Conservation (phyloP, 1,284 basidiomycete genomes). For the Ceratobasidium sp. region DNA sequence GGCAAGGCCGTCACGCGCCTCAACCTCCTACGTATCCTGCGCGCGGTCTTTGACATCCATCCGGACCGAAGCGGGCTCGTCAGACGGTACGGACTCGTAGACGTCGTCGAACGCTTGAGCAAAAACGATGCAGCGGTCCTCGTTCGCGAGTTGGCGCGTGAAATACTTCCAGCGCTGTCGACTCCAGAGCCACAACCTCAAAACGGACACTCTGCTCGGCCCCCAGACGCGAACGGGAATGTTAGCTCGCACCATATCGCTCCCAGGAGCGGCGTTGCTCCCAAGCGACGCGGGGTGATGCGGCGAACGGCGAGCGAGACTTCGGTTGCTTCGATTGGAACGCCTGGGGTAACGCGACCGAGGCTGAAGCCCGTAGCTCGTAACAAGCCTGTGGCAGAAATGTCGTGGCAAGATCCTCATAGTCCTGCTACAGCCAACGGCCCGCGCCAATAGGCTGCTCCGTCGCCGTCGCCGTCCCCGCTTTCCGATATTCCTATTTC, state of each 20-base stretch:
- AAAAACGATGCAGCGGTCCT: slow-evolving; percentile 88
- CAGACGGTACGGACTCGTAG: slow-evolving; percentile 80
- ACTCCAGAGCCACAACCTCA: slow-evolving; percentile 17
- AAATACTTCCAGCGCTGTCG: slow-evolving; percentile 77
- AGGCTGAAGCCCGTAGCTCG: slow-evolving; percentile 36
- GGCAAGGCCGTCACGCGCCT: slow-evolving; percentile 89
- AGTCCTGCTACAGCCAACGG: slow-evolving; percentile 20
- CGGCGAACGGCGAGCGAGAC: slow-evolving; percentile 48
- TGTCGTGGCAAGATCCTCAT: slow-evolving; percentile 35
- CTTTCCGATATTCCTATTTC: background rate
- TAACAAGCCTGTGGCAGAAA: slow-evolving; percentile 26
- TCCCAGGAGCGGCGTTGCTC: slow-evolving; percentile 36
- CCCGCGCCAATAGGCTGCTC: slow-evolving; percentile 7
- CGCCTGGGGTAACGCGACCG: slow-evolving; percentile 23
- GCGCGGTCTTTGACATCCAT: slow-evolving; percentile 88
- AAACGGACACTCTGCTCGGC: slow-evolving; percentile 11
- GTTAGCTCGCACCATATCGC: slow-evolving; percentile 29
- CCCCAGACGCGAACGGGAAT: slow-evolving; percentile 22
- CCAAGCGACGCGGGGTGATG: slow-evolving; percentile 46
- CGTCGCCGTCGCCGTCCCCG: too few relatives aligned
- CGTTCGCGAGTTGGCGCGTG: slow-evolving; percentile 87
- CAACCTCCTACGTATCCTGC: slow-evolving; percentile 88
- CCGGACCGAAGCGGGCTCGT: slow-evolving; percentile 87
- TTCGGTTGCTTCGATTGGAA: slow-evolving; percentile 19
- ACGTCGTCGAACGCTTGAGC: slow-evolving; percentile 82